A percentile compares a stretch with the other conserved stretches of the same genome.
These are phyloP conservation scores for Blumeria graminis DNA, from an alignment of 2,329 filamentous ascomycete genomes.

Conservation along the genomic window DNA sequence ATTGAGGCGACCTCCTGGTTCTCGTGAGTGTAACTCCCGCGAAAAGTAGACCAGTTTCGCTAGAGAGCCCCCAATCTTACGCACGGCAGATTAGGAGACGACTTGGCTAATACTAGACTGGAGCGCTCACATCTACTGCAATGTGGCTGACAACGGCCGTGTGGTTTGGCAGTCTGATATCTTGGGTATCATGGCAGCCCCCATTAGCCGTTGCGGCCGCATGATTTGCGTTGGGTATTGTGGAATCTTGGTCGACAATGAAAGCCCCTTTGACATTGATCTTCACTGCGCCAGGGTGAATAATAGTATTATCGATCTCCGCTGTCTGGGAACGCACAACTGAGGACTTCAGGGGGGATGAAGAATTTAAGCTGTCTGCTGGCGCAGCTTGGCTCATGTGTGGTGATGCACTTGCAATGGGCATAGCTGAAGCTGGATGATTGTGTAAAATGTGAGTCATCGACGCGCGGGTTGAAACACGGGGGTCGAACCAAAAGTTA, in stretches of 20 bases:
- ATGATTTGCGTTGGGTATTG: constrained; percentile 21
- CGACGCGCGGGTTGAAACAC: too few species aligned
- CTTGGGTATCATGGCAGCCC: constrained; percentile 48
- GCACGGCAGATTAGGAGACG: background rate
- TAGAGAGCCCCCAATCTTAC: constrained; percentile 76
- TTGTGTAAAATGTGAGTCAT: too few species aligned
- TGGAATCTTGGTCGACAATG: constrained; percentile 64
- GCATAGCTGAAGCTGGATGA: background rate
- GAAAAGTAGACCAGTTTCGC: constrained; percentile 97
- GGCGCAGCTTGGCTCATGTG: background rate
- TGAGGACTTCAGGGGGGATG: background rate
- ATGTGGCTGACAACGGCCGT: constrained; percentile 90
- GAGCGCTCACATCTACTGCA: constrained; percentile 60
- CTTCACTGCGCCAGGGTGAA: constrained; percentile 47
- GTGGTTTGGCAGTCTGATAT: constrained; percentile 91
- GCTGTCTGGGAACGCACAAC: constrained; percentile 15
- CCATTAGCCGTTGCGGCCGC: constrained; percentile 17
- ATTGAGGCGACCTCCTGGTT: constrained; percentile 73
- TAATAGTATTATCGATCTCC: constrained; percentile 20
- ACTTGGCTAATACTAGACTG: background rate
- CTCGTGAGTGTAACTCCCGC: constrained; percentile 53
- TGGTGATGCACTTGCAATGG: background rate
- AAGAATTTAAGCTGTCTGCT: background rate
- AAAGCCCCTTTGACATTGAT: constrained; percentile 96
- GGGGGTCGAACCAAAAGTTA: too few species aligned